Percentiles rank a stretch among this genome's conserved stretches.
phyloP scores from a whole-genome alignment of 352 stramenopile genomes.

The Globisporangium megalacanthum region DNA sequence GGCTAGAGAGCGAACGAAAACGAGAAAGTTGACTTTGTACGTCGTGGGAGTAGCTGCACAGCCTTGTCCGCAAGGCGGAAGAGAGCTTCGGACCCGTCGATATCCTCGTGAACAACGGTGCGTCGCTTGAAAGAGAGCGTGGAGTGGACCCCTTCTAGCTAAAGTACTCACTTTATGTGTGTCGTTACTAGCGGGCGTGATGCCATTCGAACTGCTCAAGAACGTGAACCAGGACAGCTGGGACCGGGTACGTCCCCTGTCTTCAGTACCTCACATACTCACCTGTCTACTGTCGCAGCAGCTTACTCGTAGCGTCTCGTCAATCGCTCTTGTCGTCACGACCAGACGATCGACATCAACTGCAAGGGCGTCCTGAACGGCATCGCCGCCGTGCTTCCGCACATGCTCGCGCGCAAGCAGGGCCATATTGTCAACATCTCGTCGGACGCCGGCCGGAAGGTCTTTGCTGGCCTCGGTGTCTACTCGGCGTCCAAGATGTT shows the following conservation, averaged over 20 bases:
- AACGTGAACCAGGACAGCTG: constrained; percentile 90
- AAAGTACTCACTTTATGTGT: background rate
- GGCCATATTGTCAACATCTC: constrained; percentile 87
- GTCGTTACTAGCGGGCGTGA: constrained; percentile 71
- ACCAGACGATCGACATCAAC: constrained; percentile 89
- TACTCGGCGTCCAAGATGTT: constrained; percentile 92
- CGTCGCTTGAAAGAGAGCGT: background rate
- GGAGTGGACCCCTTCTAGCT: too few relatives aligned
- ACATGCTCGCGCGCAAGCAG: constrained; percentile 68
- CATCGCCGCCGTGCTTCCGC: constrained; percentile 63
- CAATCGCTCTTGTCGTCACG: background rate
- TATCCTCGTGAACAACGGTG: constrained; percentile 88
- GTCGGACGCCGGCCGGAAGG: constrained; percentile 75
- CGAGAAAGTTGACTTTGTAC: background rate
- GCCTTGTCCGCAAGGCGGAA: constrained; percentile 52
- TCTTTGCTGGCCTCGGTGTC: constrained; percentile 80
- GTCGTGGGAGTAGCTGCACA: constrained; percentile 28
- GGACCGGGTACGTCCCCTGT: constrained; percentile 35
- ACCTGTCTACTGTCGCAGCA: too few relatives aligned
- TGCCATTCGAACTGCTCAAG: constrained; percentile 90
- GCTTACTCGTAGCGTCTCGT: background rate
- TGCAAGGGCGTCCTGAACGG: constrained; percentile 90
- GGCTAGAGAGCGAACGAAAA: too few relatives aligned
- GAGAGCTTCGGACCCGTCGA: constrained; percentile 67
- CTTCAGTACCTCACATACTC: background rate